Evolutionary conservation across 441 rosid species (phyloP), one percentile per base, ranked within the genome.

Genomic region (Aquilaria agallochum): DNA sequence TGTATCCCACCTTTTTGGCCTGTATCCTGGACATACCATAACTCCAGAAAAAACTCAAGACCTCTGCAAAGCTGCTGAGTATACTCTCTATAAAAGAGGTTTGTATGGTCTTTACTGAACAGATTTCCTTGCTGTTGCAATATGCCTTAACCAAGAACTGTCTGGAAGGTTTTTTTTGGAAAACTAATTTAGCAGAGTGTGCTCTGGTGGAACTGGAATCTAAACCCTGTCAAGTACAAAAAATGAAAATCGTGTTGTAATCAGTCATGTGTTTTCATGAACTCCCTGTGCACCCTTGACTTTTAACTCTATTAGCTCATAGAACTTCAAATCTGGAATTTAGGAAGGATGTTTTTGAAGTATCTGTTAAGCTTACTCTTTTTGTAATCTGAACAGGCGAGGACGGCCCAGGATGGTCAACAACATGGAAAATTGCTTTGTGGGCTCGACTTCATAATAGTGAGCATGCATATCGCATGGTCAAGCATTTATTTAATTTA

Each of bases 381-480:
- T 30, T 44, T 34, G 33, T 40, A 20, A 6, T 62, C 47, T 32
- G 62, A 70, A 65, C 84, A 90, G 97, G 99, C 62, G 97, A 89
- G 70, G 89, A 83, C 10, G 97, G 96, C 27, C 96, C 96, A 1
- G 96, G 95, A 53, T 94, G 97, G 97, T 94, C 99, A 62, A 94
- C 90, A 31, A 63, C 83, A 0, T 94, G 99, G 99, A 94, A 91
- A 78, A 77, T 71, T 50, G 92, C 96, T 32, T 61, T 86, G 52
- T 94, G 99, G 99, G 97, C 96, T 8, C 92, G 79, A 61, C 90
- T 94, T 53, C 81, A 67, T 68, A 80, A 87, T 59, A 82, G 84
- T 5, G 86, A 91, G 58, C 80, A 80, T 55, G 95, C 99, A 0
- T 91, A 94, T 74, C 76, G 70, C 54, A 75, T 94, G 92, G 80